Evolutionary conservation across 1,139 yeast species (phyloP).

Genomic region (Candida pseudoviswanathii): DNA sequence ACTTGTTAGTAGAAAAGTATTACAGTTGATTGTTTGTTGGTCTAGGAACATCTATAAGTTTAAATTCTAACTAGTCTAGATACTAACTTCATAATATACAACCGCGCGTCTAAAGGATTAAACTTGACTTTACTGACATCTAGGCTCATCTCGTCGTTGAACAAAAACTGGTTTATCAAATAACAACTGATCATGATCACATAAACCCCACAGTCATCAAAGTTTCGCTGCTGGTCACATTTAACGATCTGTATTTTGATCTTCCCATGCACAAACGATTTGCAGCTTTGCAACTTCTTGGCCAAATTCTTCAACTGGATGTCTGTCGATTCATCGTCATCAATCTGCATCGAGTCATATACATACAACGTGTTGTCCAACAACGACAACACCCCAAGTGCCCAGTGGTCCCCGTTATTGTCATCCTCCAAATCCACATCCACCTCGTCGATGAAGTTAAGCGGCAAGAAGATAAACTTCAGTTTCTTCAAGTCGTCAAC

Average conservation of each 20-base stretch:
- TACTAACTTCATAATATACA: slow-evolving; percentile 23
- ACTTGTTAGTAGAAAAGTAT: slow-evolving; percentile 28
- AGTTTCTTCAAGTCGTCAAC: slow-evolving; percentile 33
- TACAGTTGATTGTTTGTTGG: slow-evolving; percentile 14
- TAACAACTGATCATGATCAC: slow-evolving; percentile 43
- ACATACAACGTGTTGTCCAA: slow-evolving; percentile 35
- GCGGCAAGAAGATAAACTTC: slow-evolving; percentile 43
- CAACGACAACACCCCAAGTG: slow-evolving; percentile 34
- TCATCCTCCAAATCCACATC: slow-evolving; percentile 31
- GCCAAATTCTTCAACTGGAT: slow-evolving; percentile 22
- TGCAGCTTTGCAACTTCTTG: slow-evolving; percentile 26
- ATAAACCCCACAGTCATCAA: slow-evolving; percentile 51
- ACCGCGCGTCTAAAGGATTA: slow-evolving; percentile 34
- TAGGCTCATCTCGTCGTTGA: slow-evolving; percentile 22
- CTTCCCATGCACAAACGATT: slow-evolving; percentile 19
- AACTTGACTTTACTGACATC: slow-evolving; percentile 30
- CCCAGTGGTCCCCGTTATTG: slow-evolving; percentile 50
- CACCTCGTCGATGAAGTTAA: slow-evolving; percentile 40
- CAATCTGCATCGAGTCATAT: slow-evolving; percentile 42
- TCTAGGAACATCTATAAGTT: not conserved
- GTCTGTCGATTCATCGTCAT: slow-evolving; percentile 23
- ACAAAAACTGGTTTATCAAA: slow-evolving; percentile 29
- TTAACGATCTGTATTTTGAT: slow-evolving; percentile 29
- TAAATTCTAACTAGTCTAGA: slow-evolving; percentile 11
- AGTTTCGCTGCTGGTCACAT: slow-evolving; percentile 47